Evolutionary conservation across 768 basidiomycete genomes (phyloP), one percentile per base, ranked within the genome.

Genomic region (Auricularia cornea): DNA sequence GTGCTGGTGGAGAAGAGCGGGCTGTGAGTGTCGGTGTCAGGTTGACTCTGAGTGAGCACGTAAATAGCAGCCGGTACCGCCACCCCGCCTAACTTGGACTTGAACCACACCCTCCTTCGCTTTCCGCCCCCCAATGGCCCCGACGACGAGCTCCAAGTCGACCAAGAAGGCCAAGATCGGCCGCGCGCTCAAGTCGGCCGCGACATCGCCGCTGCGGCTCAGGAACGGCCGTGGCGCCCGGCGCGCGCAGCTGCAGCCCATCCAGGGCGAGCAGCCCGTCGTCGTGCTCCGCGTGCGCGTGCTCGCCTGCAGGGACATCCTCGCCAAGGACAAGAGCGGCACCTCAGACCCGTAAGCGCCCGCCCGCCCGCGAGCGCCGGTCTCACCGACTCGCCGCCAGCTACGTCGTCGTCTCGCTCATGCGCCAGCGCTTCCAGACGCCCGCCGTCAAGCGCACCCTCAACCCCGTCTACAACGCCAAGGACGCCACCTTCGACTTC

Each of bases 401-500:
- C 20, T 91, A 86, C 74, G 89, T 88, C 70, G 86, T 80, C 66
- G 85, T 85, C 30, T 87, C 83, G 3, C 72, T 88, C 52, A 78
- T 85, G 33, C 82, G 79, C 62, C 80, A 77, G 2, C 79, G 85
- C 11, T 78, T 84, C 35, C 83, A 87, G 31, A 97, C 94, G 0
- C 84, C 92, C 0, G 89, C 90, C 23, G 75, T 83, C 30, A 94
- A 90, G 71, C 83, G 85, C 59, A 88, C 81, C 1, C 68, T 86
- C 26, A 88, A 87, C 66, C 94, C 94, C 3, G 71, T 75, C 1
- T 96, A 83, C 66, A 67, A 77, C 0, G 65, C 86, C 12, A 85
- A 85, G 65, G 85, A 89, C 68, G 87, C 92, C 12, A 94, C 92
- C 0, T 98, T 94, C 72, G 91, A 96, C 64, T 92, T 95, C 68